These are phyloP conservation scores for Bretschneidera sinensis DNA, from an alignment of 345 rosid species.

Conservation along the genomic window DNA sequence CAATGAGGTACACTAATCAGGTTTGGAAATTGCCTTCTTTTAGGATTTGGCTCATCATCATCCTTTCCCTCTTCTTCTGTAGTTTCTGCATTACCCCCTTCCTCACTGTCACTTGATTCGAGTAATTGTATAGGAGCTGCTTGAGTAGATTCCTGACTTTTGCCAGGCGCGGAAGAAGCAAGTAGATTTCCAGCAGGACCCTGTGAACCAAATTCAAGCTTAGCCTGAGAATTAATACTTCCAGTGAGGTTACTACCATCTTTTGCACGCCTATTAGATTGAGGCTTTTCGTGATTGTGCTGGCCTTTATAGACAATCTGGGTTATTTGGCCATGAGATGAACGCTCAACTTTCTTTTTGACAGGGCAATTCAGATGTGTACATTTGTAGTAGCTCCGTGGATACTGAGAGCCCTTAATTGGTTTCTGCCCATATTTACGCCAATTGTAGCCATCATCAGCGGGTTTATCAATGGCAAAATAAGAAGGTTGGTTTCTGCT, in stretches of 20 bases:
- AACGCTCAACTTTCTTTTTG: slow-evolving; percentile 92
- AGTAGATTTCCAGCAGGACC: slow-evolving; percentile 25
- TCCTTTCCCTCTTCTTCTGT: slow-evolving; percentile 34
- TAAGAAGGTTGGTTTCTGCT: slow-evolving; percentile 44
- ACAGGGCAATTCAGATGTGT: slow-evolving; percentile 74
- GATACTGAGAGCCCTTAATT: slow-evolving; percentile 88
- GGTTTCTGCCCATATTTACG: slow-evolving; percentile 96
- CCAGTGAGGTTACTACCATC: slow-evolving; percentile 38
- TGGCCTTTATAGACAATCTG: slow-evolving; percentile 92
- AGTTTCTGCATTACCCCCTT: slow-evolving; percentile 36
- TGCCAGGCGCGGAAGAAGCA: slow-evolving; percentile 23
- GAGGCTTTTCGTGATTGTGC: slow-evolving; percentile 89
- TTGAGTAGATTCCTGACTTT: slow-evolving; percentile 40
- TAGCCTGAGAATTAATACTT: slow-evolving; percentile 34
- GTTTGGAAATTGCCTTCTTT: slow-evolving; percentile 52
- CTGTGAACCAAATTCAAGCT: slow-evolving; percentile 27
- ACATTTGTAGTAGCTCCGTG: slow-evolving; percentile 96
- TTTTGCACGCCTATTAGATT: slow-evolving; percentile 52
- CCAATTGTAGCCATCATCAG: slow-evolving; percentile 95
- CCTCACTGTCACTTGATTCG: slow-evolving; percentile 45
- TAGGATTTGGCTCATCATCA: slow-evolving; percentile 38
- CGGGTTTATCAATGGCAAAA: slow-evolving; percentile 65
- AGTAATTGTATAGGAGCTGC: slow-evolving; percentile 26
- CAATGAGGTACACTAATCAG: not conserved
- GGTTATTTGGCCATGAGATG: slow-evolving; percentile 78